Evolutionary conservation across 495 filamentous ascomycete species (phyloP).

Genomic region (Penicillium antarcticum): DNA sequence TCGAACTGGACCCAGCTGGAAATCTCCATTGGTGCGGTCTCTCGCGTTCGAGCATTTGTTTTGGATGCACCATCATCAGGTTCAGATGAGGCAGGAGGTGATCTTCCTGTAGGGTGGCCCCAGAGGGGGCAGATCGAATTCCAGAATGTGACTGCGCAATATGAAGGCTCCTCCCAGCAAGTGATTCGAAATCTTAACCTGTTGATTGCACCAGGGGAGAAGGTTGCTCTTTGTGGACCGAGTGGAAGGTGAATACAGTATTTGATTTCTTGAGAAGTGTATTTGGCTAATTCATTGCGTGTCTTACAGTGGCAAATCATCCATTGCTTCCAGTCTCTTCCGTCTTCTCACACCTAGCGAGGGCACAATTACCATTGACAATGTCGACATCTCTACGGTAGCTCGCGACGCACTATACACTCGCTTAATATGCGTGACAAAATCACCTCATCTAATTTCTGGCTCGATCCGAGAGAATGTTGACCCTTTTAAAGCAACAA

Average conservation of each 20-base stretch:
- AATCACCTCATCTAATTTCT: not conserved
- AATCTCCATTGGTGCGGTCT: slow-evolving; percentile 18
- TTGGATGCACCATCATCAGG: not conserved
- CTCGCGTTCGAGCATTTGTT: slow-evolving; percentile 11
- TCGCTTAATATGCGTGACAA: not conserved
- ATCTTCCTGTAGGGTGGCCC: slow-evolving; percentile 27
- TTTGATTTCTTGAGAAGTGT: no score
- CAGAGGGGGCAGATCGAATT: slow-evolving; percentile 9
- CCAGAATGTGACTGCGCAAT: slow-evolving; percentile 28
- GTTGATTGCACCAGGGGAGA: slow-evolving; percentile 26
- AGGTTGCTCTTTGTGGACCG: slow-evolving; percentile 8
- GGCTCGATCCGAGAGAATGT: not conserved
- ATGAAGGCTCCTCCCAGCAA: slow-evolving; percentile 6
- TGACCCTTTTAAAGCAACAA: not conserved
- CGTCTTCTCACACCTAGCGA: not conserved
- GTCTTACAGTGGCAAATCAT: not conserved
- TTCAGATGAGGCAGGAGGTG: no score
- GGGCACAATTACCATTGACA: not conserved
- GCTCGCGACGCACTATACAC: not conserved
- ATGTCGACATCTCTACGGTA: not conserved
- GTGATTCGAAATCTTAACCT: slow-evolving; percentile 31
- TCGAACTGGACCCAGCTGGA: slow-evolving; percentile 13
- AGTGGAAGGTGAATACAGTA: not conserved
- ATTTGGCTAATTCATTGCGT: no score
- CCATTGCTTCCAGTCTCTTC: not conserved